Percentiles rank a stretch among this genome's conserved stretches.
These are phyloP conservation scores for Aquanectria penicillioides DNA, from an alignment of 2,329 filamentous ascomycete species.

Conservation along the genomic window DNA sequence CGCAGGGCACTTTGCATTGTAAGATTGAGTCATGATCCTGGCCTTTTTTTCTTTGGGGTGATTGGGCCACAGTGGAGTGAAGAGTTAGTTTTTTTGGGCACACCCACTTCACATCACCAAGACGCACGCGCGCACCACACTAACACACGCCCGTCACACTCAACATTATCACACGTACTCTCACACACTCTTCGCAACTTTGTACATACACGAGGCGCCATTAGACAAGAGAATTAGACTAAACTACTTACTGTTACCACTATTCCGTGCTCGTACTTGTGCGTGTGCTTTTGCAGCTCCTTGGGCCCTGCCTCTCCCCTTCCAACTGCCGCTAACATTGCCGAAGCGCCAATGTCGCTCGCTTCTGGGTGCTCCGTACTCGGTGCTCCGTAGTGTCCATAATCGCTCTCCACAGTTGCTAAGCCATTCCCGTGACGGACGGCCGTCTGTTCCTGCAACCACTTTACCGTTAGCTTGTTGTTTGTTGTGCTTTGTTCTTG, in stretches of 20 bases:
- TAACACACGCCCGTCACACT: conserved; percentile 17
- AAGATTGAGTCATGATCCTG: conserved; percentile 27
- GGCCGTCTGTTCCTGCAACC: too few species aligned
- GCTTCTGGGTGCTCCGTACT: too few species aligned
- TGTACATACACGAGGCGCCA: conserved; percentile 35
- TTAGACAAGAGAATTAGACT: conserved; percentile 33
- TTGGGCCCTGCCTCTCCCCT: neutral
- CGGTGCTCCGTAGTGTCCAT: too few species aligned
- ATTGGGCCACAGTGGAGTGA: conserved; percentile 22
- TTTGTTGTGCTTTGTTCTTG: too few species aligned
- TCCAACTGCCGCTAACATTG: too few species aligned
- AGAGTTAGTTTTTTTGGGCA: conserved; percentile 19
- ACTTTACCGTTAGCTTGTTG: too few species aligned
- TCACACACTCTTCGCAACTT: conserved; percentile 24
- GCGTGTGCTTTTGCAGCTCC: neutral
- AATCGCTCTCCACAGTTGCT: too few species aligned
- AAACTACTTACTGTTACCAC: conserved; percentile 26
- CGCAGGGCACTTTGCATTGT: conserved; percentile 30
- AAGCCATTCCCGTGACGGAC: too few species aligned
- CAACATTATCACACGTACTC: conserved; percentile 25
- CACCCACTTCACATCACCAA: conserved; percentile 22
- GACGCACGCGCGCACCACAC: conserved; percentile 21
- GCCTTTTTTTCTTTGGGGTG: conserved; percentile 15
- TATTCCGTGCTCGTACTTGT: too few species aligned
- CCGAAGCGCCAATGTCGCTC: too few species aligned